These are phyloP conservation scores for Prunus salicina DNA, from an alignment of 306 rosid genomes.

Conservation along the genomic window DNA sequence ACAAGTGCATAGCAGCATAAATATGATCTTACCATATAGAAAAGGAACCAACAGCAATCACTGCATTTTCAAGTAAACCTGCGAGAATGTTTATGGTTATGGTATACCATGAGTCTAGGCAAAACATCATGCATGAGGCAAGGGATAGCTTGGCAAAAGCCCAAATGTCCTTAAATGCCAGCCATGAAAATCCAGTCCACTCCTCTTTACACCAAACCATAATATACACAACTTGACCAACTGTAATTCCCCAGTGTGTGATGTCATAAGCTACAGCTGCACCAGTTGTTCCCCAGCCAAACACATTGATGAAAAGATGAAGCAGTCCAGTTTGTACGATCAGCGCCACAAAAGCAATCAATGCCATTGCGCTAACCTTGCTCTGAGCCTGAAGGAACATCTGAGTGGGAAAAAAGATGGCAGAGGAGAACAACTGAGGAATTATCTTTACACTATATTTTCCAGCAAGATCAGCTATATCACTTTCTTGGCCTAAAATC, in stretches of 20 bases:
- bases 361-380: slow-evolving; percentile 49
- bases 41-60: slow-evolving; percentile 42
- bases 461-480: slow-evolving; percentile 51
- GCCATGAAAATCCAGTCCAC: slow-evolving; percentile 58
- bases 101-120: slow-evolving; percentile 48
- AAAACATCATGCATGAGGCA: slow-evolving; percentile 61
- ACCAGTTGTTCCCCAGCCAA: slow-evolving; percentile 50
- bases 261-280: slow-evolving; percentile 54
- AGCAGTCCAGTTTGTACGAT: slow-evolving; percentile 42
- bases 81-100: slow-evolving; percentile 19
- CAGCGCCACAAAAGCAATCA: slow-evolving; percentile 56
- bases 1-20: too few species aligned
- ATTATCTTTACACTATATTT: slow-evolving; percentile 30
- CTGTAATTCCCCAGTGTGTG: slow-evolving; percentile 50
- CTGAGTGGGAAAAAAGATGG: slow-evolving; percentile 51
- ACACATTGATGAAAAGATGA: slow-evolving; percentile 37
- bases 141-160: slow-evolving; percentile 57
- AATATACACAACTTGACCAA: slow-evolving; percentile 54
- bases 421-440: slow-evolving; percentile 50
- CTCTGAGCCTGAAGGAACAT: slow-evolving; percentile 62
- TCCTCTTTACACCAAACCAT: slow-evolving; percentile 53
- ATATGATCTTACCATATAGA: slow-evolving; percentile 37
- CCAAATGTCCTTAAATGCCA: slow-evolving; percentile 56
- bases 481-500: slow-evolving; percentile 13
- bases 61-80: slow-evolving; percentile 41